Percentiles rank a stretch among this genome's conserved stretches.
Conservation (phyloP, 139 green algal species). For the Tetraselmis chui region DNA sequence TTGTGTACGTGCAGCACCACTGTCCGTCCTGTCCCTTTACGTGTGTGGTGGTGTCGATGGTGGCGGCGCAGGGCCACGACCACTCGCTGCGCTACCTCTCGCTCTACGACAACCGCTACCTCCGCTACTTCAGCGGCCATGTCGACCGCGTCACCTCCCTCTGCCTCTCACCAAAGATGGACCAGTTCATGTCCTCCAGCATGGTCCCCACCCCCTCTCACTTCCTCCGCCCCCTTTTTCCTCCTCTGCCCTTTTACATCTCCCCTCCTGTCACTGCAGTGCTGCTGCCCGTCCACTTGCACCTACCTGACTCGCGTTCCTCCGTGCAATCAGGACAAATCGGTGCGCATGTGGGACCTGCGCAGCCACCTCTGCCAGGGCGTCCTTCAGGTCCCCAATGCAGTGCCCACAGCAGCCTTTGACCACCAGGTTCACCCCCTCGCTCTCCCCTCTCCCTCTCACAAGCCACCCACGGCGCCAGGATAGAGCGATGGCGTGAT, state of each 20-base stretch:
- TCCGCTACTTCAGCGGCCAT: slow-evolving; percentile 85
- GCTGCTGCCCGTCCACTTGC: background rate
- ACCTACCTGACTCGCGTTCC: background rate
- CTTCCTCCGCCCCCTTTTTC: too few relatives aligned
- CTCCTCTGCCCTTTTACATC: background rate
- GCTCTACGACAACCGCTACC: slow-evolving; percentile 73
- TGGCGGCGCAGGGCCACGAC: slow-evolving; percentile 17
- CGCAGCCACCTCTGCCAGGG: slow-evolving; percentile 61
- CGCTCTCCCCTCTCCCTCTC: too few relatives aligned
- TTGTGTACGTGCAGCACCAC: too few relatives aligned
- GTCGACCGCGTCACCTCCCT: slow-evolving; percentile 62
- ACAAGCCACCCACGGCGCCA: too few relatives aligned
- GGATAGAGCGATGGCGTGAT: too few relatives aligned
- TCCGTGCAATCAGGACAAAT: slow-evolving; percentile 48
- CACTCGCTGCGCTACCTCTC: slow-evolving; percentile 77
- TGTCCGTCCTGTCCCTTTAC: too few relatives aligned
- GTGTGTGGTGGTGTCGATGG: too few relatives aligned
- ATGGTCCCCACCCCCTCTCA: background rate
- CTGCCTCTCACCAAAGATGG: slow-evolving; percentile 68
- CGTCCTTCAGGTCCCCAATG: slow-evolving; percentile 40
- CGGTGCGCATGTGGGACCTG: slow-evolving; percentile 86
- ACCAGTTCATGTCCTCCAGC: slow-evolving; percentile 64
- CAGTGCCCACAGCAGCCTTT: slow-evolving; percentile 49
- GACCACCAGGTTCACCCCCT: slow-evolving; percentile 52
- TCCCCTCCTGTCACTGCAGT: background rate